phyloP scores from a whole-genome alignment of 768 basidiomycete genomes.

The Boletus rex-veris region DNA sequence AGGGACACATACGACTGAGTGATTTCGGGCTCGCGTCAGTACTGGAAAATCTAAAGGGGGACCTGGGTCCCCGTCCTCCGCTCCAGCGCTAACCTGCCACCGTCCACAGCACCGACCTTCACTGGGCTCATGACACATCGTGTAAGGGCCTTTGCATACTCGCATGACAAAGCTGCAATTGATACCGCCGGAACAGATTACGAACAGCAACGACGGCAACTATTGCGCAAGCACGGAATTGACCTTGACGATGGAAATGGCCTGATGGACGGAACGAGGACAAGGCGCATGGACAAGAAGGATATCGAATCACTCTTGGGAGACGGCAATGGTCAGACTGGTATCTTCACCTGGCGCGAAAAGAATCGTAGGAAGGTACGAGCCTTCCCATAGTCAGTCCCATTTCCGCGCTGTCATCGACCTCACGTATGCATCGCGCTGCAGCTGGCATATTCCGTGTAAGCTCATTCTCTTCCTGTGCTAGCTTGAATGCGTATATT shows the following conservation, averaged over 20 bases:
- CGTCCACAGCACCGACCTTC: constrained; percentile 71
- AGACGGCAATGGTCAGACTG: constrained; percentile 72
- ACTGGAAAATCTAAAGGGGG: constrained; percentile 23
- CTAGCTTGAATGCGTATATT: constrained; percentile 12
- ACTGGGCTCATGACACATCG: constrained; percentile 96
- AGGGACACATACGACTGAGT: constrained; percentile 91
- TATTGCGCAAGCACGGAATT: constrained; percentile 90
- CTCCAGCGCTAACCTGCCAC: constrained; percentile 18
- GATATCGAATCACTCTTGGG: constrained; percentile 85
- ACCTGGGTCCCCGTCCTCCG: constrained; percentile 16
- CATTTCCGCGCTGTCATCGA: constrained; percentile 24
- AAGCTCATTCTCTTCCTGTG: constrained; percentile 35
- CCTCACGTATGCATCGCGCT: constrained; percentile 23
- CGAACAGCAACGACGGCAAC: constrained; percentile 85
- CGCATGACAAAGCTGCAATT: constrained; percentile 7
- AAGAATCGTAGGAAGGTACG: constrained; percentile 86
- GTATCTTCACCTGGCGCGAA: constrained; percentile 94
- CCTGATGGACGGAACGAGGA: constrained; percentile 64
- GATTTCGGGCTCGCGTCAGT: constrained; percentile 96
- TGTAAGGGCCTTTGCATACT: constrained; percentile 43
- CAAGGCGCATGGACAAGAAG: constrained; percentile 74
- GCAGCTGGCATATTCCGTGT: constrained; percentile 88
- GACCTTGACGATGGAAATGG: constrained; percentile 82
- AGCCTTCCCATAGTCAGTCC: constrained; percentile 27
- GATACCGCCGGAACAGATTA: constrained; percentile 57